phyloP scores from a whole-genome alignment of 192 early-diverging fungal genomes.

The Coemansia sp. region DNA sequence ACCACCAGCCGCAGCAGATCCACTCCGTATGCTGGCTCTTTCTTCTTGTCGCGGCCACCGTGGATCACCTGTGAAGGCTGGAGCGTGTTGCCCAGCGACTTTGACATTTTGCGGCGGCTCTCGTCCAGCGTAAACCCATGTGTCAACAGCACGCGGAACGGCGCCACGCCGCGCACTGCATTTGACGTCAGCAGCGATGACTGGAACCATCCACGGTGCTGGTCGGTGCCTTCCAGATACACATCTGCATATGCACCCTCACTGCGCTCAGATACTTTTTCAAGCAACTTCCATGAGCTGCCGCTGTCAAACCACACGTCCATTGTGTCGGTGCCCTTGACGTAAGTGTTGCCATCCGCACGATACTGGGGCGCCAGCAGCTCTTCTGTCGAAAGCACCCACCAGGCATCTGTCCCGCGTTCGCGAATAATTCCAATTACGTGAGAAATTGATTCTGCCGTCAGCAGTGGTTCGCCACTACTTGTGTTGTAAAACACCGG shows the following conservation, averaged over 20 bases:
- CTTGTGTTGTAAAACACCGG: slow-evolving; percentile 68
- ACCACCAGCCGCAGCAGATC: slow-evolving; percentile 76
- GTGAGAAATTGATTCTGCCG: slow-evolving; percentile 62
- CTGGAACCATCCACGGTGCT: slow-evolving; percentile 86
- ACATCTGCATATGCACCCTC: slow-evolving; percentile 62
- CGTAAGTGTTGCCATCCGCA: slow-evolving; percentile 57
- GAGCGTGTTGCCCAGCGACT: slow-evolving; percentile 77
- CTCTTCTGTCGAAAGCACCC: slow-evolving; percentile 62
- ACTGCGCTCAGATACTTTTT: slow-evolving; percentile 33
- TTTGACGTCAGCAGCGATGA: slow-evolving; percentile 74
- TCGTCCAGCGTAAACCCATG: slow-evolving; percentile 85
- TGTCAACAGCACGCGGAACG: slow-evolving; percentile 69
- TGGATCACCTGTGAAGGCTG: slow-evolving; percentile 63
- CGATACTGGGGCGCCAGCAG: slow-evolving; percentile 63
- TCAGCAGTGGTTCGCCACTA: slow-evolving; percentile 65
- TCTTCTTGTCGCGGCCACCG: slow-evolving; percentile 69
- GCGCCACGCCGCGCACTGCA: slow-evolving; percentile 65
- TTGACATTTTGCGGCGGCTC: slow-evolving; percentile 79
- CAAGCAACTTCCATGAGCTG: slow-evolving; percentile 70
- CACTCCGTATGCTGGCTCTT: slow-evolving; percentile 71
- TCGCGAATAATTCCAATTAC: slow-evolving; percentile 61
- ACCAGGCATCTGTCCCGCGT: slow-evolving; percentile 71
- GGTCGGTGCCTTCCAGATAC: slow-evolving; percentile 77
- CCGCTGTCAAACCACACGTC: slow-evolving; percentile 89
- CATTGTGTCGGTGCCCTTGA: slow-evolving; percentile 75